These are phyloP conservation scores for Raphidocelis subcapitata DNA, from an alignment of 139 green algal species.

Conservation along the genomic window DNA sequence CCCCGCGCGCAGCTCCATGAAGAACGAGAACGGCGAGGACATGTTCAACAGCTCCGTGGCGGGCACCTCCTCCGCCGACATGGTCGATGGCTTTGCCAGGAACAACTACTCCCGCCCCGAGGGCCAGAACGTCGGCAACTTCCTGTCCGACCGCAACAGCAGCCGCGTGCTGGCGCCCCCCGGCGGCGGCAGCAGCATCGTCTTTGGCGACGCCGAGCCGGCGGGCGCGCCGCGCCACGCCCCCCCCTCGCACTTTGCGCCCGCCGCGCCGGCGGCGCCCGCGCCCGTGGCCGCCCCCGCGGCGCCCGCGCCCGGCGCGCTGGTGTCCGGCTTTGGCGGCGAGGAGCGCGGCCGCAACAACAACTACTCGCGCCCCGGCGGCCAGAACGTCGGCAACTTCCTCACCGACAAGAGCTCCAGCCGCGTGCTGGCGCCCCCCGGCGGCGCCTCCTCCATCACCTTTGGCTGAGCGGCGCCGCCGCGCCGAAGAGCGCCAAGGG, in stretches of 20 bases:
- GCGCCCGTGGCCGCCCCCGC: too few species aligned
- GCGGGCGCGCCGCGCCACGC: too few species aligned
- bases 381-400: slow-evolving; percentile 87
- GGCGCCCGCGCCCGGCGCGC: too few species aligned
- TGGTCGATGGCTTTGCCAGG: not conserved
- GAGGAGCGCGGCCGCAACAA: slow-evolving; percentile 34
- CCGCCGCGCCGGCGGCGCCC: too few species aligned
- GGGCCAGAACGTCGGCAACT: slow-evolving; percentile 20
- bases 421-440: slow-evolving; percentile 79
- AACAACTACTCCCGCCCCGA: slow-evolving; percentile 14
- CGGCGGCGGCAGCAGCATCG: slow-evolving; percentile 63
- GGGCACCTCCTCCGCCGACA: slow-evolving; percentile 17
- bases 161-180: slow-evolving; percentile 82
- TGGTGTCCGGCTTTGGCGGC: not conserved
- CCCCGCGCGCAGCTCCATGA: slow-evolving; percentile 1
- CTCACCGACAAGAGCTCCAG: slow-evolving; percentile 74
- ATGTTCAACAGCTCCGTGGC: not conserved
- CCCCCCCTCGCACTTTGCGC: too few species aligned
- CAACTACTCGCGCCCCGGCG: slow-evolving; percentile 71
- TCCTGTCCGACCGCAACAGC: slow-evolving; percentile 27
- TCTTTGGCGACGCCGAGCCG: slow-evolving; percentile 63
- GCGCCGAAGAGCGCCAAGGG: too few species aligned
- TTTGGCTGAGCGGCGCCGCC: slow-evolving; percentile 46
- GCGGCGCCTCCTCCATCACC: slow-evolving; percentile 60
- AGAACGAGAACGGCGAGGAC: slow-evolving; percentile 11